Evolutionary conservation across 140 eudicot species (phyloP).

Genomic region (Anethum foeniculum): DNA sequence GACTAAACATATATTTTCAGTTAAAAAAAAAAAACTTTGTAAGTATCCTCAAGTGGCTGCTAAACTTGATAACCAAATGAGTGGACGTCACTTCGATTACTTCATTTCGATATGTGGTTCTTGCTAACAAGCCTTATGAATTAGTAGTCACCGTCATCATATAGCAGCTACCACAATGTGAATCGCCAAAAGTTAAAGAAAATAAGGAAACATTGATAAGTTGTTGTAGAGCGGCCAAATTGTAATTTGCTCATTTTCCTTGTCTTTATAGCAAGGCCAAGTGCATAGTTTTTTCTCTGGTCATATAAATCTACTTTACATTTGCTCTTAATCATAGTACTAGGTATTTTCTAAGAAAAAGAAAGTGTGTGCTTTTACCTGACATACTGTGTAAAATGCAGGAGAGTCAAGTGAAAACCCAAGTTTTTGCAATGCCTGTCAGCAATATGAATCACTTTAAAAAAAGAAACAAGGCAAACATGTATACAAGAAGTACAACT

Average conservation of each 20-base stretch:
- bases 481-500: background rate
- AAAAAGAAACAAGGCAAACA: background rate
- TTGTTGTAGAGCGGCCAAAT: background rate
- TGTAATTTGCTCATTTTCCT: background rate
- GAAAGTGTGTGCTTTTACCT: conserved; percentile 38
- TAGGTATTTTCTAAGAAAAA: background rate
- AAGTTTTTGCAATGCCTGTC: conserved; percentile 67
- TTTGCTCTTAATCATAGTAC: background rate
- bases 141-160: background rate
- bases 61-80: conserved; percentile 5
- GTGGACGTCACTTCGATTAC: background rate
- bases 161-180: background rate
- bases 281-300: background rate
- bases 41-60: background rate
- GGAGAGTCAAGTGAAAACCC: conserved; percentile 81
- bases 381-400: conserved; percentile 83
- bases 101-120: background rate
- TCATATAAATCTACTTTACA: background rate
- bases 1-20: background rate
- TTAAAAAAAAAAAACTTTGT: background rate
- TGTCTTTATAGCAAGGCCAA: background rate
- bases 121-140: background rate
- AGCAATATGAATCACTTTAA: conserved; percentile 10
- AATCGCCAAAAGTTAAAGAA: background rate
- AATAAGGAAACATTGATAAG: background rate